A percentile compares a stretch with the other conserved stretches of the same genome.
phyloP scores from a whole-genome alignment of 306 rosid genomes.

The Vigna radiata region DNA sequence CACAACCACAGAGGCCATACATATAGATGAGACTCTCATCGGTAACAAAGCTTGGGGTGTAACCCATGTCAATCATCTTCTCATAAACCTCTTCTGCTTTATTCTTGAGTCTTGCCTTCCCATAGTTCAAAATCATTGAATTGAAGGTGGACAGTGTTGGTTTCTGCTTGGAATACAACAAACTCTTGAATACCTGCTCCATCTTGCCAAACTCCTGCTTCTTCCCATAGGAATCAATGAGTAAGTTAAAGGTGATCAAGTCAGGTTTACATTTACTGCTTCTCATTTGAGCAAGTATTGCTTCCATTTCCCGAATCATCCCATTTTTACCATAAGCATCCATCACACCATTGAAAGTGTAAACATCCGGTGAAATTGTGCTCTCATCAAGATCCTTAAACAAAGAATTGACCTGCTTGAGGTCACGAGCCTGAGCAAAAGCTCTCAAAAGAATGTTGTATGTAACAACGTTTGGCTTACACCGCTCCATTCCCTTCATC shows the following conservation, averaged over 20 bases:
- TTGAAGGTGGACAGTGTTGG: slow-evolving; percentile 90
- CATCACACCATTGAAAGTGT: slow-evolving; percentile 92
- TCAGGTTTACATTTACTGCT: slow-evolving; percentile 78
- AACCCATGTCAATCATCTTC: slow-evolving; percentile 77
- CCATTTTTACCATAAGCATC: slow-evolving; percentile 91
- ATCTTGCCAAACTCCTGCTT: slow-evolving; percentile 88
- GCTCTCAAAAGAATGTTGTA: slow-evolving; percentile 92
- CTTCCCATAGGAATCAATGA: slow-evolving; percentile 93
- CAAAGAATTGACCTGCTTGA: slow-evolving; percentile 68
- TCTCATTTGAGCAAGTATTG: slow-evolving; percentile 78
- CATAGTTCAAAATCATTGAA: slow-evolving; percentile 91
- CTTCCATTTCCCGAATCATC: slow-evolving; percentile 92
- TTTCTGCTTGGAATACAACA: slow-evolving; percentile 74
- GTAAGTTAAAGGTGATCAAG: slow-evolving; percentile 78
- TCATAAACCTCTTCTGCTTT: slow-evolving; percentile 69
- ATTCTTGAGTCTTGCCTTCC: slow-evolving; percentile 80
- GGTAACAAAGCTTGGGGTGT: slow-evolving; percentile 75
- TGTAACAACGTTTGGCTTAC: slow-evolving; percentile 87
- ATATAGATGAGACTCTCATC: slow-evolving; percentile 81
- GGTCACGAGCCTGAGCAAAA: slow-evolving; percentile 75
- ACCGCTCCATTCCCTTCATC: slow-evolving; percentile 90
- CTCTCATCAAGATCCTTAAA: slow-evolving; percentile 91
- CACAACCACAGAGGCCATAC: slow-evolving; percentile 80
- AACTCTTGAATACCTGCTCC: slow-evolving; percentile 95
- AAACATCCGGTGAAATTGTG: slow-evolving; percentile 73